Evolutionary conservation across 768 basidiomycete species (phyloP).

Genomic region (Termitomyces sp.): DNA sequence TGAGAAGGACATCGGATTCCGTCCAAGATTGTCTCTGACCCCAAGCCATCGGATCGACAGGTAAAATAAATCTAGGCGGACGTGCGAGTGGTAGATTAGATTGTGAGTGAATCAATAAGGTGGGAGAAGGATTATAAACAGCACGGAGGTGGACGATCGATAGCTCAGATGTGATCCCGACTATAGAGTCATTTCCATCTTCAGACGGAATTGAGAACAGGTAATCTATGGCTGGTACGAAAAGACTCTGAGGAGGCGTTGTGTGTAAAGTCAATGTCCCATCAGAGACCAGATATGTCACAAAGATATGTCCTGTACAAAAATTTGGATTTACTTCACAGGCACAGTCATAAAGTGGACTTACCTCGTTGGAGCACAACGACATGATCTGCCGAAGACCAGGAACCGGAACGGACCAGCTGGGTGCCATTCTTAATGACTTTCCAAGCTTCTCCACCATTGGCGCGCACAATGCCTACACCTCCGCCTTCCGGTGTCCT

Average conservation of each 20-base stretch:
- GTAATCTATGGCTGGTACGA: slow-evolving; percentile 47
- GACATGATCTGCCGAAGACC: slow-evolving; percentile 55
- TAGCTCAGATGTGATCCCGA: slow-evolving; percentile 61
- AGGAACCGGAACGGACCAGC: slow-evolving; percentile 43
- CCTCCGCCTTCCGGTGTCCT: slow-evolving; percentile 78
- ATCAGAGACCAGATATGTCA: slow-evolving; percentile 50
- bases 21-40: slow-evolving; percentile 39
- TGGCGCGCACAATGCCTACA: slow-evolving; percentile 56
- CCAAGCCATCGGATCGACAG: slow-evolving; percentile 90
- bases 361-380: slow-evolving; percentile 68
- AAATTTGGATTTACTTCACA: not conserved
- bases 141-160: slow-evolving; percentile 54
- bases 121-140: slow-evolving; percentile 23
- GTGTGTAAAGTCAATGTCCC: slow-evolving; percentile 50
- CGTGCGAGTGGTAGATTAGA: slow-evolving; percentile 46
- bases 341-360: slow-evolving; percentile 8
- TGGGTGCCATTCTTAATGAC: slow-evolving; percentile 41
- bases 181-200: slow-evolving; percentile 46
- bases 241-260: slow-evolving; percentile 32
- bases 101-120: slow-evolving; percentile 42
- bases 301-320: slow-evolving; percentile 42
- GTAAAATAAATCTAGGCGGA: slow-evolving; percentile 53
- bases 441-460: slow-evolving; percentile 62
- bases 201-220: slow-evolving; percentile 65
- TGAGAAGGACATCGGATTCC: slow-evolving; percentile 71